phyloP scores from a whole-genome alignment of 2,329 filamentous ascomycete genomes.

The Cytospora paraplurivora region DNA sequence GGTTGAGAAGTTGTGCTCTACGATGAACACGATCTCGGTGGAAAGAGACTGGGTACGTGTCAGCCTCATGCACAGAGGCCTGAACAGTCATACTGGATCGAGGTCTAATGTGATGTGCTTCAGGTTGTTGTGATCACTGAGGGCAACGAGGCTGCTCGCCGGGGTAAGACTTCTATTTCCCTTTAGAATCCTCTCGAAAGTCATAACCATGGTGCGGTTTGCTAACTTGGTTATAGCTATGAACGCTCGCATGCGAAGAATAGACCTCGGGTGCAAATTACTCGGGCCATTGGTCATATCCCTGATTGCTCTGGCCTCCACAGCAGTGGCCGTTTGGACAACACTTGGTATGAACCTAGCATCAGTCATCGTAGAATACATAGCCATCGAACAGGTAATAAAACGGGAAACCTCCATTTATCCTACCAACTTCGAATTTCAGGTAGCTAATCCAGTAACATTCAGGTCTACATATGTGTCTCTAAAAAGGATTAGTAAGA shows the following conservation, averaged over 20 bases:
- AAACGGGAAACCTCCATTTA: neutral
- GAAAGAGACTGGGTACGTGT: slow-evolving; percentile 68
- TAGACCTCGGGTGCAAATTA: slow-evolving; percentile 61
- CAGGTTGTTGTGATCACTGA: slow-evolving; percentile 53
- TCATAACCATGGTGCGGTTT: too few relatives aligned
- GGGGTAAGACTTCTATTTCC: slow-evolving; percentile 21
- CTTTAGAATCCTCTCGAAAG: too few relatives aligned
- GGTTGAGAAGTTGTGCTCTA: slow-evolving; percentile 65
- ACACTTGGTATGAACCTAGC: slow-evolving; percentile 50
- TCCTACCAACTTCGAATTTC: neutral
- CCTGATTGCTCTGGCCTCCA: slow-evolving; percentile 49
- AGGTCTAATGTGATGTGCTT: slow-evolving; percentile 29
- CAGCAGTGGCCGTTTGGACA: slow-evolving; percentile 47
- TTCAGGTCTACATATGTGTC: slow-evolving; percentile 34
- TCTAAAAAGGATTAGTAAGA: too few relatives aligned
- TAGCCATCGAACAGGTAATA: slow-evolving; percentile 48
- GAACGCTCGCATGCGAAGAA: slow-evolving; percentile 58
- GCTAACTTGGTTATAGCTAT: slow-evolving; percentile 37
- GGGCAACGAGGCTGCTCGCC: slow-evolving; percentile 37
- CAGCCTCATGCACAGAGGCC: too few relatives aligned
- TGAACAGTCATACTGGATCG: neutral
- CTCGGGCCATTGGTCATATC: slow-evolving; percentile 55
- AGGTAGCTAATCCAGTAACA: neutral
- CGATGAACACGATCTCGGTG: slow-evolving; percentile 66
- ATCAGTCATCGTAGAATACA: slow-evolving; percentile 52